A percentile compares a stretch with the other conserved stretches of the same genome.
Conservation (phyloP, 495 filamentous ascomycete genomes). For the Xylaria longipes region DNA sequence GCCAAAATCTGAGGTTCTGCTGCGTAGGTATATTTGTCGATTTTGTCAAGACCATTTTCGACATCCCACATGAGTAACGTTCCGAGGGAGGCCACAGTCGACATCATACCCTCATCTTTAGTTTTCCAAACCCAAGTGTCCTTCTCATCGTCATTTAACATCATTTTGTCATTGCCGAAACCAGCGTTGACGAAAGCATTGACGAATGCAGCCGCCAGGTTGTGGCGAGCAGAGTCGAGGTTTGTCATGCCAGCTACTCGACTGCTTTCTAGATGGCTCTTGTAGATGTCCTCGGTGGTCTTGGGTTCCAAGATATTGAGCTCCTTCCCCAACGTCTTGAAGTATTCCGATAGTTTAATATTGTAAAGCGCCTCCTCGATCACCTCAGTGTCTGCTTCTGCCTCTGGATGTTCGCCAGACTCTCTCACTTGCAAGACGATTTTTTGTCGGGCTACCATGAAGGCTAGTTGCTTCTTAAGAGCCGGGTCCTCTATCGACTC, state of each 20-base stretch:
- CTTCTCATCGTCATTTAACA: conserved; percentile 84
- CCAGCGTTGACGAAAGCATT: conserved; percentile 97
- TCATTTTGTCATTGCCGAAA: conserved; percentile 95
- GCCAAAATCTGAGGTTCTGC: conserved; percentile 86
- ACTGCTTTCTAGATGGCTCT: conserved; percentile 95
- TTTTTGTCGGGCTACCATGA: conserved; percentile 88
- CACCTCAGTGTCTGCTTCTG: conserved; percentile 76
- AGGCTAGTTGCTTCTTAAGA: conserved; percentile 92
- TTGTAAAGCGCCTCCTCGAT: conserved; percentile 86
- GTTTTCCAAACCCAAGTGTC: conserved; percentile 98
- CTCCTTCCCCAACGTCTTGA: conserved; percentile 92
- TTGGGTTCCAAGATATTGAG: conserved; percentile 97
- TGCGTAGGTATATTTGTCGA: conserved; percentile 89
- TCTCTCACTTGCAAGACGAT: conserved; percentile 74
- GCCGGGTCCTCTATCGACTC: conserved; percentile 78
- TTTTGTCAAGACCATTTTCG: conserved; percentile 84
- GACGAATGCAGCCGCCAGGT: conserved; percentile 93
- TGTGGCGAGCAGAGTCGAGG: conserved; percentile 93
- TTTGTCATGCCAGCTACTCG: conserved; percentile 91
- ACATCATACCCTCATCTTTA: conserved; percentile 97
- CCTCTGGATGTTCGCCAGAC: conserved; percentile 36
- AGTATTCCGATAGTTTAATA: conserved; percentile 85
- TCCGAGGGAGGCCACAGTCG: conserved; percentile 90
- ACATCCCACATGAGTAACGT: conserved; percentile 91
- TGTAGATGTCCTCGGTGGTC: conserved; percentile 98